phyloP scores from a whole-genome alignment of 2,329 filamentous ascomycete species.

The Epichloe coenophiala region DNA sequence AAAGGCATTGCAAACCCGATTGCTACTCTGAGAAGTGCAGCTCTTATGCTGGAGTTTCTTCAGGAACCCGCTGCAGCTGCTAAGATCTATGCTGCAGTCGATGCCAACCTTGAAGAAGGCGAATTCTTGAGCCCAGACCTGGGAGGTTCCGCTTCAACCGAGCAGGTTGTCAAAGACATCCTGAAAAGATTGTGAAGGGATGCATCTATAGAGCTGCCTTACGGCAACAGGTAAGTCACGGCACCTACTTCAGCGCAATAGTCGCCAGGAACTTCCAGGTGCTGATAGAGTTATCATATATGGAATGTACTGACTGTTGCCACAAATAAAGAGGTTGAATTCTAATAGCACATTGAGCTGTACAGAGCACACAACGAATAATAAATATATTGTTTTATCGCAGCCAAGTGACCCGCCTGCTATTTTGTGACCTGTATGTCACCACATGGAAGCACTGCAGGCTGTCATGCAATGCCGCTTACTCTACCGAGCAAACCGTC shows the following conservation, averaged over 20 bases:
- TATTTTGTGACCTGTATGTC: too few species aligned
- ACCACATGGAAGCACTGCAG: too few species aligned
- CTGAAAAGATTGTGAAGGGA: slow-evolving; percentile 57
- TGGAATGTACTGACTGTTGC: too few species aligned
- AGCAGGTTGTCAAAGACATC: slow-evolving; percentile 79
- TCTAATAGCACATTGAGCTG: too few species aligned
- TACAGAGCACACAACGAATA: too few species aligned
- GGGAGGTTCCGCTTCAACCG: slow-evolving; percentile 73
- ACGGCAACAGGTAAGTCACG: background rate
- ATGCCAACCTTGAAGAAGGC: slow-evolving; percentile 76
- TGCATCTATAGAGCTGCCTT: background rate
- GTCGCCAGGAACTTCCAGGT: background rate
- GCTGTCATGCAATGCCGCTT: background rate
- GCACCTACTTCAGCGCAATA: too few species aligned
- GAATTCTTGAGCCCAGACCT: slow-evolving; percentile 77
- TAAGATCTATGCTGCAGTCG: slow-evolving; percentile 81
- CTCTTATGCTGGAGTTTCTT: slow-evolving; percentile 92
- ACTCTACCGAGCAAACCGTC: too few species aligned
- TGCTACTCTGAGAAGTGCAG: slow-evolving; percentile 80
- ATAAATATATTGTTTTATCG: too few species aligned
- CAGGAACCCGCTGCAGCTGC: slow-evolving; percentile 77
- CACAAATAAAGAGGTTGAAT: too few species aligned
- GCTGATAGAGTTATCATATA: background rate
- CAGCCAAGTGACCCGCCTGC: too few species aligned
- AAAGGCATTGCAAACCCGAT: slow-evolving; percentile 91